These are phyloP conservation scores for Vigna unguiculata DNA, from an alignment of 306 rosid species.

Conservation along the genomic window DNA sequence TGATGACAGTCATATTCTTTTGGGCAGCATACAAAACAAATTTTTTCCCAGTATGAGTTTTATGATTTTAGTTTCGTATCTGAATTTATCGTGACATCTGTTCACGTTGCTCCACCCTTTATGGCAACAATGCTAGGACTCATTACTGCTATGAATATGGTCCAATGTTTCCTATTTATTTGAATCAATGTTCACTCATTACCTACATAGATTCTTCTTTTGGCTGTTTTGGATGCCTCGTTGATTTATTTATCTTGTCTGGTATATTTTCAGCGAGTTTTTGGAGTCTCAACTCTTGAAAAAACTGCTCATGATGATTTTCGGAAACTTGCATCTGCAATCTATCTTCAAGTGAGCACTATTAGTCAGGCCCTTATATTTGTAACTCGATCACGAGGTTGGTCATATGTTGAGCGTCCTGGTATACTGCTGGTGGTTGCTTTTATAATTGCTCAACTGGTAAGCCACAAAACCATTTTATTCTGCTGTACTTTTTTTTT, in stretches of 20 bases:
- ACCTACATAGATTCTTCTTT: constrained; percentile 9
- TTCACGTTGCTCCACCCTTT: constrained; percentile 24
- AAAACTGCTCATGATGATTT: constrained; percentile 83
- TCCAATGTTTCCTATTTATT: not conserved
- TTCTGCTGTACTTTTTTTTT: constrained; percentile 5
- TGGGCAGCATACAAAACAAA: constrained; percentile 94
- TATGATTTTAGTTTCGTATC: constrained; percentile 10
- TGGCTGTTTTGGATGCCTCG: not conserved
- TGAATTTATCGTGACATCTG: constrained; percentile 12
- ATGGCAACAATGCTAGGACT: constrained; percentile 7
- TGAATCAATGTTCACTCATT: not conserved
- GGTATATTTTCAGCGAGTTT: constrained; percentile 62
- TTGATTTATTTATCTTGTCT: constrained; percentile 34
- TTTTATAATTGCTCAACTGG: constrained; percentile 90
- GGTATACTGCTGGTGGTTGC: constrained; percentile 78
- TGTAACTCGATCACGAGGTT: constrained; percentile 93
- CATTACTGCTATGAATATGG: not conserved
- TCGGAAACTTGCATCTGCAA: constrained; percentile 92
- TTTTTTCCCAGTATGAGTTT: constrained; percentile 82
- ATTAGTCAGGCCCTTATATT: constrained; percentile 98
- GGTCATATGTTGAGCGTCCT: constrained; percentile 97
- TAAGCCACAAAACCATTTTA: constrained; percentile 48
- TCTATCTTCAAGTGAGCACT: constrained; percentile 98
- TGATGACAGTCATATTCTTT: constrained; percentile 99
- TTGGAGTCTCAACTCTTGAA: constrained; percentile 88